These are phyloP conservation scores for Ramaria sp. DNA, from an alignment of 768 basidiomycete species.

Conservation along the genomic window DNA sequence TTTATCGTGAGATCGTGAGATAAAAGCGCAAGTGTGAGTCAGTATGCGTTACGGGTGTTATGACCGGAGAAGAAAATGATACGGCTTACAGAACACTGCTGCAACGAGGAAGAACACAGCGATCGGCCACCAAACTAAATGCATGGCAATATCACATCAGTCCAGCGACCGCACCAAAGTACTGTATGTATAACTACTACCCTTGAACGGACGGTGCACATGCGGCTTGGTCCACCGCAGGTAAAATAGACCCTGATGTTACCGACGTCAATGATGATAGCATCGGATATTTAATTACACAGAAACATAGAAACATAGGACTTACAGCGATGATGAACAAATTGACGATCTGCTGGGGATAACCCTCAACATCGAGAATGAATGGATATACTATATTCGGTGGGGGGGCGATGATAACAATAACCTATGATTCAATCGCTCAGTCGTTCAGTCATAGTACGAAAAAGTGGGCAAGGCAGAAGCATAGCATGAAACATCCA, in stretches of 20 bases:
- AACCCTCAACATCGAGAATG: constrained; percentile 44
- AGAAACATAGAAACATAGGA: background rate
- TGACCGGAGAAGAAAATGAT: too few relatives aligned
- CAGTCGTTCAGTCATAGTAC: too few relatives aligned
- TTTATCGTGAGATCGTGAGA: too few relatives aligned
- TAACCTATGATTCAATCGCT: constrained; percentile 21
- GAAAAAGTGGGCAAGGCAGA: too few relatives aligned
- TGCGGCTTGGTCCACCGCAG: constrained; percentile 40
- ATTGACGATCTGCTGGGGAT: constrained; percentile 45
- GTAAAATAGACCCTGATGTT: constrained; percentile 39
- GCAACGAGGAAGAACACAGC: constrained; percentile 45
- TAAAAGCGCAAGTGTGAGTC: too few relatives aligned
- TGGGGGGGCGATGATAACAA: constrained; percentile 46
- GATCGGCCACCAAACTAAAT: constrained; percentile 41
- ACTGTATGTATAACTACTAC: constrained; percentile 15
- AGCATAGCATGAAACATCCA: too few relatives aligned
- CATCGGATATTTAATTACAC: too few relatives aligned
- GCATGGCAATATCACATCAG: background rate
- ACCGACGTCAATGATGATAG: background rate
- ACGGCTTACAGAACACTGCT: constrained; percentile 35
- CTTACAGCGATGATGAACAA: constrained; percentile 46
- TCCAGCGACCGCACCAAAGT: too few relatives aligned
- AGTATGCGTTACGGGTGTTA: too few relatives aligned
- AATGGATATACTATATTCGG: constrained; percentile 45
- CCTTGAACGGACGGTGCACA: constrained; percentile 41